Evolutionary conservation across 169 alveolate genomes (phyloP).

Genomic region (Cryptosporidium andersoni): DNA sequence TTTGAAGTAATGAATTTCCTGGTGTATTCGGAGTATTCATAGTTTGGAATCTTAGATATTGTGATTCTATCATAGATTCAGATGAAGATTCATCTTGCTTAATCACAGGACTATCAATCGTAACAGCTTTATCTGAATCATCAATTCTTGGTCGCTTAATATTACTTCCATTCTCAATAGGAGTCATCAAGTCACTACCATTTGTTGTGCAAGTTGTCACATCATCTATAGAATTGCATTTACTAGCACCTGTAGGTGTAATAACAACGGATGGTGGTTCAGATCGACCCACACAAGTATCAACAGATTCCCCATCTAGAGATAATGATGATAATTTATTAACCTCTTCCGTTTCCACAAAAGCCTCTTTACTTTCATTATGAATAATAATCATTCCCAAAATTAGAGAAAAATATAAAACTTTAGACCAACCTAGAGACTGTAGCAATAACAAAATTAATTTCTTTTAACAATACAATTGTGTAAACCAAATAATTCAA

Average conservation of each 20-base stretch:
- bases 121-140: slow-evolving; percentile 1
- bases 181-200: slow-evolving; percentile 29
- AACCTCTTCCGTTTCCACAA: background rate
- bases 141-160: slow-evolving; percentile 55
- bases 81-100: too few species aligned
- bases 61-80: too few species aligned
- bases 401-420: too few species aligned
- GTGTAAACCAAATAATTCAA: too few species aligned
- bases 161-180: slow-evolving; percentile 16
- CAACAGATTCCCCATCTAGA: slow-evolving; percentile 48
- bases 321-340: background rate
- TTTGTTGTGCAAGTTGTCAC: slow-evolving; percentile 66
- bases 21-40: too few species aligned
- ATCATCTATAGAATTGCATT: slow-evolving; percentile 45
- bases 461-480: too few species aligned
- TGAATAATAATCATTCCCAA: too few species aligned
- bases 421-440: too few species aligned
- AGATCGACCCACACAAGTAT: background rate
- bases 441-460: too few species aligned
- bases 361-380: background rate
- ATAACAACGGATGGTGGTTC: slow-evolving; percentile 47
- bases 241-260: slow-evolving; percentile 69
- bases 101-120: background rate
- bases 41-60: too few species aligned
- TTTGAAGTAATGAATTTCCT: too few species aligned